Evolutionary conservation across 768 basidiomycete species (phyloP).

Genomic region (Amanita polypyramis): DNA sequence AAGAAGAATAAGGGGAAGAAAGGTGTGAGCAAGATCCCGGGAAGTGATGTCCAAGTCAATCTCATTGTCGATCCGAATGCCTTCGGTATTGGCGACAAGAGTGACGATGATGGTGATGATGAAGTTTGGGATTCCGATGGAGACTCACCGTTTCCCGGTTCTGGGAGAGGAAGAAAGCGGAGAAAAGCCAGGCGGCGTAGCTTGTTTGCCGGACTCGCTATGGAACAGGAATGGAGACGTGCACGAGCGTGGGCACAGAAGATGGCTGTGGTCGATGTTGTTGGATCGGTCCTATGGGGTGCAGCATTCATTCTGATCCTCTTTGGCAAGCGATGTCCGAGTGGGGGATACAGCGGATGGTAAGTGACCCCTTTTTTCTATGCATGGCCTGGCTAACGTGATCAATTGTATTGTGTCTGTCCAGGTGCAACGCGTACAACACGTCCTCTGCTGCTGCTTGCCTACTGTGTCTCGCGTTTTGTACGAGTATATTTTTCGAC

Average conservation of each 20-base stretch:
- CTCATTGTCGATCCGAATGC: slow-evolving; percentile 60
- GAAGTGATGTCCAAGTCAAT: slow-evolving; percentile 57
- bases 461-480: slow-evolving; percentile 44
- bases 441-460: slow-evolving; percentile 53
- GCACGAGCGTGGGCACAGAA: slow-evolving; percentile 47
- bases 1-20: slow-evolving; percentile 22
- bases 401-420: slow-evolving; percentile 5
- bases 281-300: slow-evolving; percentile 42
- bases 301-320: slow-evolving; percentile 49
- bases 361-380: slow-evolving; percentile 20
- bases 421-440: slow-evolving; percentile 67
- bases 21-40: slow-evolving; percentile 15
- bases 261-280: slow-evolving; percentile 37
- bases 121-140: slow-evolving; percentile 26
- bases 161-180: slow-evolving; percentile 21
- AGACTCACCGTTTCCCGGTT: slow-evolving; percentile 9
- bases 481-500: slow-evolving; percentile 49
- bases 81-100: slow-evolving; percentile 31
- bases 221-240: slow-evolving; percentile 53
- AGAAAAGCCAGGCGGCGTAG: slow-evolving; percentile 34
- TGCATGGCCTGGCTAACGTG: neutral
- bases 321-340: slow-evolving; percentile 53
- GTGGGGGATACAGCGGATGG: slow-evolving; percentile 55
- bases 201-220: slow-evolving; percentile 47
- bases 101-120: slow-evolving; percentile 26